Evolutionary conservation across 179 eudicot species (phyloP), one percentile per base, ranked within the genome.

Genomic region (Pouteria campechiana): DNA sequence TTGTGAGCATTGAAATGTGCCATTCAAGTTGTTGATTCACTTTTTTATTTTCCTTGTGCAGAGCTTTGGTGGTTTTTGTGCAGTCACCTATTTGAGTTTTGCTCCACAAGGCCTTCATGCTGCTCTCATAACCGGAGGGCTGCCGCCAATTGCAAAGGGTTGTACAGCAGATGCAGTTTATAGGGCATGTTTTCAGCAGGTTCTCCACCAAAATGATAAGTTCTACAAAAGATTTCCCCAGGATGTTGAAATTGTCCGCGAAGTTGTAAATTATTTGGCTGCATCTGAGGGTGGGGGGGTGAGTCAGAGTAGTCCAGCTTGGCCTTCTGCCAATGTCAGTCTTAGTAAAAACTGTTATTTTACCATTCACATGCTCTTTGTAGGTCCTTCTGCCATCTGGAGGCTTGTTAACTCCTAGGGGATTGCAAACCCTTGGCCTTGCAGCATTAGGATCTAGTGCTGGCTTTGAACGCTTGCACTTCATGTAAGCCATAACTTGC

Each of bases 51-150:
- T 27, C 12, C 22, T n/a, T 56, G 42, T 71, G 59, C 52, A 90
- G 98, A 90, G 98, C 69, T 90, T 55, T 50, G 98, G 98, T 30
- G 98, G 98, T 42, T 90, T 90, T 58, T 81, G 94, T 73, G 94
- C 84, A 28, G 74, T 81, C 37, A 79, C 98, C 33, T 90, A 90
- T 63, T 60, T 90, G 48, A 90, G 98, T 71, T 82, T 79, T 65
- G 98, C 98, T 46, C 94, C 98, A 18, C 66, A 86, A 74, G 98
- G 98, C 41, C 59, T 90, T 36, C 70, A 60, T 59, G 81, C 81
- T 74, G 98, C 75, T 54, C 89, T 81, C 46, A 42, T 90, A 45
- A 90, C 98, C 30, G 98, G 95, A 25, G 98, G 98, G 48, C 73
- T 75, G 28, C 98, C 98, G 39, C 92, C 92, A 17, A 50, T 90